A percentile compares a stretch with the other conserved stretches of the same genome.
Evolutionary conservation across 139 green algal genomes (phyloP).

Genomic region (Raphidocelis subcapitata): DNA sequence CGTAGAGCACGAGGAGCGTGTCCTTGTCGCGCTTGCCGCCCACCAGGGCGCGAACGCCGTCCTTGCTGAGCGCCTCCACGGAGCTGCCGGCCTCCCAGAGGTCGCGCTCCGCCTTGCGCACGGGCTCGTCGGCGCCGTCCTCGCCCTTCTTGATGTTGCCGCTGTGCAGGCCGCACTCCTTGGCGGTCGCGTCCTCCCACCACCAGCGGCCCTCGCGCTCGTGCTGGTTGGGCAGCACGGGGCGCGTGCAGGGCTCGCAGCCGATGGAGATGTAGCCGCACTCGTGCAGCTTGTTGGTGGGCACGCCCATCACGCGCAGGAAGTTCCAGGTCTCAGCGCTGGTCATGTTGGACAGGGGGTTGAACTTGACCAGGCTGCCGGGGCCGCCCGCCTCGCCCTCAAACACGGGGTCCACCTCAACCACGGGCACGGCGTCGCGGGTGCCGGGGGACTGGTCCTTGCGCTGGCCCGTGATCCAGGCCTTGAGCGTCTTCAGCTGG

Average conservation of each 20-base stretch:
- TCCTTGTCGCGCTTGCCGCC: conserved; percentile 60
- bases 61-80: conserved; percentile 61
- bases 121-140: conserved; percentile 43
- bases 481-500: conserved; percentile 85
- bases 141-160: conserved; percentile 80
- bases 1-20: conserved; percentile 85
- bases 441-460: conserved; percentile 98
- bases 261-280: conserved; percentile 95
- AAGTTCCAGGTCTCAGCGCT: conserved; percentile 95
- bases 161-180: conserved; percentile 97
- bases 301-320: conserved; percentile 92
- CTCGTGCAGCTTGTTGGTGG: conserved; percentile 90
- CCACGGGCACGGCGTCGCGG: conserved; percentile 79
- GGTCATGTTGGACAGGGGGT: conserved; percentile 91
- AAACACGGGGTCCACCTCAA: conserved; percentile 92
- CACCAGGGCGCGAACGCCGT: conserved; percentile 56
- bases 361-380: conserved; percentile 97
- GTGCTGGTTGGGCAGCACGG: conserved; percentile 95
- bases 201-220: conserved; percentile 98
- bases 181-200: conserved; percentile 93
- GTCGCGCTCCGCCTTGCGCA: conserved; percentile 56
- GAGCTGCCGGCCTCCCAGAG: conserved; percentile 47
- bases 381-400: conserved; percentile 78
- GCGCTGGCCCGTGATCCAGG: conserved; percentile 98
- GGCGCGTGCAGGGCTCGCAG: conserved; percentile 94